Percentiles rank a stretch among this genome's conserved stretches.
Evolutionary conservation across 768 basidiomycete species (phyloP).

Genomic region (Pisolithus marmoratus): DNA sequence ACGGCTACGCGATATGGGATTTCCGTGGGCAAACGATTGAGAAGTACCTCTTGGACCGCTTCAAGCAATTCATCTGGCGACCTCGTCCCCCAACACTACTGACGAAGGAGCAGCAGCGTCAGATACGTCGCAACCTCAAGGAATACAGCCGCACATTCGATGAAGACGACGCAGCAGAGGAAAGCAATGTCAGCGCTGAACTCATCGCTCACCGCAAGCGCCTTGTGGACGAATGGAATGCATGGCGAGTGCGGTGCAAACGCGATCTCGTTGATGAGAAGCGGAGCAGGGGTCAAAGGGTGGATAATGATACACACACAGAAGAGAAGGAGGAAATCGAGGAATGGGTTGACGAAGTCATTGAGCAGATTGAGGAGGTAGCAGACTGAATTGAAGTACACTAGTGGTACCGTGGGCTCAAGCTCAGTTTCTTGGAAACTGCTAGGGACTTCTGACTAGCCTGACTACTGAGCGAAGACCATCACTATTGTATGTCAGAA

Average conservation of each 20-base stretch:
- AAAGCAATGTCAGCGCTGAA: constrained; percentile 92
- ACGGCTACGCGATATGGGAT: constrained; percentile 96
- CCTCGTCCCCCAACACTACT: constrained; percentile 89
- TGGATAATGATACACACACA: constrained; percentile 34
- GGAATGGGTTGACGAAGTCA: constrained; percentile 89
- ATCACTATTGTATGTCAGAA: background rate
- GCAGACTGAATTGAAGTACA: constrained; percentile 37
- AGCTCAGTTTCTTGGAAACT: background rate
- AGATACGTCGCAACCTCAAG: constrained; percentile 80
- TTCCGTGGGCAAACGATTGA: constrained; percentile 96
- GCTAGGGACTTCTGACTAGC: no score
- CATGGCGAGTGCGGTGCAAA: constrained; percentile 78
- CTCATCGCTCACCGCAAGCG: constrained; percentile 85
- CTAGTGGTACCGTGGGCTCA: constrained; percentile 11
- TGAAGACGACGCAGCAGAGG: constrained; percentile 94
- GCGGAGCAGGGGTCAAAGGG: constrained; percentile 32
- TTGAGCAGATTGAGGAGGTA: constrained; percentile 88
- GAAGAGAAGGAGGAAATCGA: constrained; percentile 84
- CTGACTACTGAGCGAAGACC: no score
- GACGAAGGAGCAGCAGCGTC: constrained; percentile 80
- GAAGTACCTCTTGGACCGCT: constrained; percentile 83
- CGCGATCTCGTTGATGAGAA: constrained; percentile 58
- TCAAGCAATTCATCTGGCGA: constrained; percentile 99
- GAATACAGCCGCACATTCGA: constrained; percentile 92
- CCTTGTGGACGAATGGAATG: constrained; percentile 98